Percentiles rank a stretch among this genome's conserved stretches.
These are phyloP conservation scores for Warburgia ugandensis DNA, from an alignment of 164 flowering plant genomes.

Conservation along the genomic window DNA sequence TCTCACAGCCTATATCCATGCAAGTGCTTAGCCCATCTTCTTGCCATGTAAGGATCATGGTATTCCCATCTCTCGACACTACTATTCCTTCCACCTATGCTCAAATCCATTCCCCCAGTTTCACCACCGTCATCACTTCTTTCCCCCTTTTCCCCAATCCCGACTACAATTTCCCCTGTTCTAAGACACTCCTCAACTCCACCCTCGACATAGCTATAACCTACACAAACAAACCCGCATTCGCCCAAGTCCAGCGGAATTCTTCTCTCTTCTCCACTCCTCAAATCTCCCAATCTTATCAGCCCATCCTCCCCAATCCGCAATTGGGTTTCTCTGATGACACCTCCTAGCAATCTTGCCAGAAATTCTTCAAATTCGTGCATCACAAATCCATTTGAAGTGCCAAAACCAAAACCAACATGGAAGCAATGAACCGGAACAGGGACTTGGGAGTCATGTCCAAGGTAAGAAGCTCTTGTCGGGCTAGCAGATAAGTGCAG, in stretches of 20 bases:
- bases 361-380: conserved; percentile 76
- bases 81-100: conserved; percentile 46
- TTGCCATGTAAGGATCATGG: conserved; percentile 83
- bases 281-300: conserved; percentile 56
- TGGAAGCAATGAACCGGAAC: conserved; percentile 59
- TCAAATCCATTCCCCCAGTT: conserved; percentile 21
- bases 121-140: conserved; percentile 15
- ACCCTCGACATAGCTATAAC: conserved; percentile 62
- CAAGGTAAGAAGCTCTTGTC: conserved; percentile 34
- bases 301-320: conserved; percentile 52
- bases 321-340: conserved; percentile 51
- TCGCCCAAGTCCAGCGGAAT: conserved; percentile 42
- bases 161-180: conserved; percentile 53
- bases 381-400: conserved; percentile 57
- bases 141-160: conserved; percentile 36
- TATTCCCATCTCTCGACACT: conserved; percentile 69
- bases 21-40: conserved; percentile 92
- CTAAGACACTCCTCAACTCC: conserved; percentile 40
- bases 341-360: conserved; percentile 53
- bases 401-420: conserved; percentile 63
- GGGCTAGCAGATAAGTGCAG: conserved; percentile 72
- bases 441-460: conserved; percentile 28
- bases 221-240: conserved; percentile 33
- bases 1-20: conserved; percentile 73
- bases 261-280: conserved; percentile 76